Evolutionary conservation across 2,329 filamentous ascomycete species (phyloP).

Genomic region (Ophiocordyceps camponoti-rufipedis): DNA sequence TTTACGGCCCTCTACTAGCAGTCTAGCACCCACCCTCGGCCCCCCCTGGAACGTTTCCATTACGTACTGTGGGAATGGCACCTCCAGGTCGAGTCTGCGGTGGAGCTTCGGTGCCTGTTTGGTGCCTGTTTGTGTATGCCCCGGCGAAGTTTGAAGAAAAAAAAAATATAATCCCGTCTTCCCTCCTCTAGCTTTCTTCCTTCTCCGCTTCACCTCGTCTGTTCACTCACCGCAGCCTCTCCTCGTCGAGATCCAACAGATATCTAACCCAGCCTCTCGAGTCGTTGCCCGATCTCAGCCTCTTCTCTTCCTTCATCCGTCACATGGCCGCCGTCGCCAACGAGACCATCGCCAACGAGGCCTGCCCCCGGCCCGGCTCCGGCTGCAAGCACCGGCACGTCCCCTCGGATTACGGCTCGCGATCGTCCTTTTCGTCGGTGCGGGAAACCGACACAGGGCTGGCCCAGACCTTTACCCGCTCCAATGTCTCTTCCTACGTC

Average conservation of each 20-base stretch:
- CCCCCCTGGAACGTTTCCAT: background rate
- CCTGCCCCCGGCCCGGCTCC: constrained; percentile 10
- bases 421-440: constrained; percentile 44
- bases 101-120: background rate
- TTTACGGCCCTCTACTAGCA: no score
- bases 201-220: background rate
- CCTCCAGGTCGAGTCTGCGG: no score
- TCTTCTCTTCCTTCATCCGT: background rate
- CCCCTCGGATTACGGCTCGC: constrained; percentile 20
- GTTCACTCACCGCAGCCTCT: background rate
- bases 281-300: no score
- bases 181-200: background rate
- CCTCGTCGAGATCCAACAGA: background rate
- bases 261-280: no score
- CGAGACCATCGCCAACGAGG: constrained; percentile 9
- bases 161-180: no score
- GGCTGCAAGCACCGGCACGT: constrained; percentile 20
- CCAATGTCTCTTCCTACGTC: constrained; percentile 42
- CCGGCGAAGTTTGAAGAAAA: background rate
- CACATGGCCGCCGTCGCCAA: constrained; percentile 11
- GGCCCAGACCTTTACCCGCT: constrained; percentile 43
- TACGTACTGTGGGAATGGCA: background rate
- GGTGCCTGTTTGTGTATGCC: no score
- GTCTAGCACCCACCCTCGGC: background rate
- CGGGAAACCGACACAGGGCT: constrained; percentile 39